Evolutionary conservation across 176 grass and related monocot genomes (phyloP), one percentile per base, ranked within the genome.

Genomic region (Elaeis guineensis): DNA sequence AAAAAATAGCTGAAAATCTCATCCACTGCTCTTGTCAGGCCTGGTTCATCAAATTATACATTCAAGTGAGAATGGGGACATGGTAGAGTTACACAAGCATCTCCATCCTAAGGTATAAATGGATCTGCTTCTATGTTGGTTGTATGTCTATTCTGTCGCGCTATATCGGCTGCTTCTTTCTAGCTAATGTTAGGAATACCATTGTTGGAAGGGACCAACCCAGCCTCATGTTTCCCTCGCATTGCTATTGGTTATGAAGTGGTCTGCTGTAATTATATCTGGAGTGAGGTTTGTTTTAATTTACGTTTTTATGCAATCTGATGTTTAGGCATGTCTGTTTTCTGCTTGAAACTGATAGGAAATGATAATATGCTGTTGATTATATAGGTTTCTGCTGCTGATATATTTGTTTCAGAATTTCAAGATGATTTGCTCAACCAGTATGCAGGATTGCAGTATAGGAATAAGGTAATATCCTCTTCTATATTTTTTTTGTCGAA

Each of bases 31-130:
- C 30, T 80, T 77, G 61, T 66, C 77, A 92, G 93, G 87, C 49
- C 70, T 98, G 78, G 65, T 92, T 75, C 87, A 98, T 76, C 93
- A 98, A 50, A 83, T 89, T 78, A 75, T 98, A 78, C 84, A 92
- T 78, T 86, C 87, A 28, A 89, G 77, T 35, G 87, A 86, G 73
- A 60, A 92, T 77, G 79, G 81, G 63, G 76, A 92, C 49, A 73
- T 98, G 24, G 66, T 83, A 62, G 76, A 74, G 44, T 85, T 92
- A 51, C 70, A 89, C 51, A 86, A 89, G 71, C 79, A 89, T 80
- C 76, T 92, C 64, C 93, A 92, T 70, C 84, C 93, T 17, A 91
- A 92, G 93, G 93, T 90, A 84, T 63, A 66, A 15, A 57, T 21
- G 48, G 19, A 72, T 51, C n/a, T 55, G 70, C 61, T 68, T 23